These are phyloP conservation scores for Phytophthora tentaculata DNA, from an alignment of 352 stramenopile genomes.

Conservation along the genomic window DNA sequence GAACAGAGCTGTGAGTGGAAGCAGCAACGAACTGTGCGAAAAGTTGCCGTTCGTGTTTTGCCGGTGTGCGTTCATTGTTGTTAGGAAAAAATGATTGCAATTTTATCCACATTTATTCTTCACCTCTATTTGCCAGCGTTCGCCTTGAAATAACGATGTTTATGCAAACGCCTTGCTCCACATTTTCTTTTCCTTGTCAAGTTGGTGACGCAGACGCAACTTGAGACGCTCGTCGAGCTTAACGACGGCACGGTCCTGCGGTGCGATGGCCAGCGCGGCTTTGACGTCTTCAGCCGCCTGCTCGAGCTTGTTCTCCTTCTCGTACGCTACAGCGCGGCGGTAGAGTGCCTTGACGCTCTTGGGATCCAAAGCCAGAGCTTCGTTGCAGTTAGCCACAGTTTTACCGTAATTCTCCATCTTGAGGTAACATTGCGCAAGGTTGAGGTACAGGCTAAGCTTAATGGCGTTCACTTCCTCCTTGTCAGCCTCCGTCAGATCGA, in stretches of 20 bases:
- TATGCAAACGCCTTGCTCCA: slow-evolving; percentile 87
- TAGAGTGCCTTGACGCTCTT: slow-evolving; percentile 90
- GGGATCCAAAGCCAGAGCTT: slow-evolving; percentile 77
- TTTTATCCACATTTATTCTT: slow-evolving; percentile 37
- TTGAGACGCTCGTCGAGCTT: slow-evolving; percentile 81
- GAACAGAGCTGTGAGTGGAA: slow-evolving; percentile 18
- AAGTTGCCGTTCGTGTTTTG: slow-evolving; percentile 21
- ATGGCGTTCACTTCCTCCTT: slow-evolving; percentile 88
- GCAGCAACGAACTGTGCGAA: slow-evolving; percentile 15
- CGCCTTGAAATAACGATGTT: slow-evolving; percentile 10
- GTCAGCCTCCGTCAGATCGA: slow-evolving; percentile 86
- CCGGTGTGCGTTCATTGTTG: slow-evolving; percentile 13
- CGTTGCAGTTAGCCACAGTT: slow-evolving; percentile 85
- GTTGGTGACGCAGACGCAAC: slow-evolving; percentile 68
- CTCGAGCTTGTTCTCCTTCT: slow-evolving; percentile 90
- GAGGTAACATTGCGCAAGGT: slow-evolving; percentile 93
- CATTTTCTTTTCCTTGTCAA: slow-evolving; percentile 93
- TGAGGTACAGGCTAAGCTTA: slow-evolving; percentile 93
- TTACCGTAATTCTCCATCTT: slow-evolving; percentile 93
- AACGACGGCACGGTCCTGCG: slow-evolving; percentile 80
- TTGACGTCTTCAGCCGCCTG: slow-evolving; percentile 69
- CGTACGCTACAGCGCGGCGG: slow-evolving; percentile 82
- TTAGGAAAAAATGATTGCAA: slow-evolving; percentile 30
- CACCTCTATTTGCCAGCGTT: slow-evolving; percentile 11
- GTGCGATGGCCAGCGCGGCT: slow-evolving; percentile 53